phyloP scores from a whole-genome alignment of 106 monocot genomes.

The Dioscorea zingiberensis region DNA sequence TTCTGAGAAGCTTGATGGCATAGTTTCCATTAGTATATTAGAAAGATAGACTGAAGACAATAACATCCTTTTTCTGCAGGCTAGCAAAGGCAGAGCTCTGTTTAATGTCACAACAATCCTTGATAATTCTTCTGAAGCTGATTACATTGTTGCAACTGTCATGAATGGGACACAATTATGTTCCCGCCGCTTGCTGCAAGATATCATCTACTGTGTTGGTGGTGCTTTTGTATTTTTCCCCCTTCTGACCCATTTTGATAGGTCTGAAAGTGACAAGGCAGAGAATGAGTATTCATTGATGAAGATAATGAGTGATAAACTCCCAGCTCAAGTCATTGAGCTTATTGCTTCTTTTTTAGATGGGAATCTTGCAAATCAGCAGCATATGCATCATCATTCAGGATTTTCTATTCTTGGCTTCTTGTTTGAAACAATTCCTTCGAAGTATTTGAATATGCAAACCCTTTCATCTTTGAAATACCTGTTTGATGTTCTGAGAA shows the following conservation, averaged over 20 bases:
- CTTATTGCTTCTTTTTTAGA: conserved; percentile 89
- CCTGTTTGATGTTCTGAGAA: conserved; percentile 63
- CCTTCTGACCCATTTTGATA: conserved; percentile 65
- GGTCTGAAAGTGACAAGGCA: conserved; percentile 21
- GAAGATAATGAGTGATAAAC: conserved; percentile 37
- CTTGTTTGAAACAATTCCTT: conserved; percentile 81
- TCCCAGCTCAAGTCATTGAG: conserved; percentile 73
- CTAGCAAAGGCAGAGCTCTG: conserved; percentile 62
- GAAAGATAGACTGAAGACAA: too few relatives aligned
- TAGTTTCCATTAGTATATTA: too few relatives aligned
- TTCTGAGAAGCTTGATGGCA: not conserved
- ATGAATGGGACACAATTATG: conserved; percentile 85
- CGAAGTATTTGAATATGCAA: conserved; percentile 67
- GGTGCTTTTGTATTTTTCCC: conserved; percentile 96
- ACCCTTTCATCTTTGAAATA: conserved; percentile 72
- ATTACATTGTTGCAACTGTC: conserved; percentile 49
- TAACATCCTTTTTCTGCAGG: conserved; percentile 35
- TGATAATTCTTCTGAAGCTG: conserved; percentile 54
- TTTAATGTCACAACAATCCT: conserved; percentile 64
- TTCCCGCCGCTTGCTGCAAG: conserved; percentile 79
- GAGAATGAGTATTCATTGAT: conserved; percentile 25
- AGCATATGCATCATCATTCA: conserved; percentile 90
- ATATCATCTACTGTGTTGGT: conserved; percentile 99
- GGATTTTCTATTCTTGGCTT: conserved; percentile 94
- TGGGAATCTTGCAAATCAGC: conserved; percentile 87